Base-by-base conservation (phyloP, 805 yeast genomes). In the Ogataea glucozyma region DNA sequence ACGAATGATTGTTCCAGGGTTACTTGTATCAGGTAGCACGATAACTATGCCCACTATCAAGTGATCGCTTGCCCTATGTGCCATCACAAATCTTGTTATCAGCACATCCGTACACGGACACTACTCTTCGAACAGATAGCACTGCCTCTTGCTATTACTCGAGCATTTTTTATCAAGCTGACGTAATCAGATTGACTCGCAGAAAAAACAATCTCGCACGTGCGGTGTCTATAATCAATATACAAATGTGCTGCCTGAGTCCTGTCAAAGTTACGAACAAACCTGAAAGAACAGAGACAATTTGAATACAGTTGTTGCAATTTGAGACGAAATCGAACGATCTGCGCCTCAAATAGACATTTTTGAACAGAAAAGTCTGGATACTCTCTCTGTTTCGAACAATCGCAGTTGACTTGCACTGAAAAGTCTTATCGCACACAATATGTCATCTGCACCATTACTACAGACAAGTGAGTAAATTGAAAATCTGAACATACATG, bases 371-470 rank as follows among this genome's bases (percentile, higher is more conserved):
- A 27, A 17, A 27, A 27, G 32, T 30, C 21, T 16, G 32, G 32
- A 17, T 17, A 30, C 32, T 30, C 21, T 30, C 11, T 30, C 12
- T 24, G n/a, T 34, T 10, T 34, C 12, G 17, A 19, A 11, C 10
- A 7, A n/a, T 7, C 7, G 17, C 10, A 34, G 16, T 34, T 16
- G 16, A n/a, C n/a, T n/a, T n/a, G n/a, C n/a, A n/a, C n/a, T n/a
- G n/a, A n/a, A n/a, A n/a, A n/a, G 14, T 11, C 38, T 22, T 22
- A 26, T 22, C 26, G 23, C 38, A 34, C n/a, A n/a, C 22, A 30
- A 13, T 27, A 82, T 82, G 88, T 81, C 88, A 3, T 72, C 87
- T 18, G 81, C 83, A 31, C 89, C 91, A 21, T 67, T 85, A 43
- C 69, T 85, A 57, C 90, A 86, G 61, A 75, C 84, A 33, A 84